Conservation (phyloP, 495 filamentous ascomycete species). For the Platismatia glauca region DNA sequence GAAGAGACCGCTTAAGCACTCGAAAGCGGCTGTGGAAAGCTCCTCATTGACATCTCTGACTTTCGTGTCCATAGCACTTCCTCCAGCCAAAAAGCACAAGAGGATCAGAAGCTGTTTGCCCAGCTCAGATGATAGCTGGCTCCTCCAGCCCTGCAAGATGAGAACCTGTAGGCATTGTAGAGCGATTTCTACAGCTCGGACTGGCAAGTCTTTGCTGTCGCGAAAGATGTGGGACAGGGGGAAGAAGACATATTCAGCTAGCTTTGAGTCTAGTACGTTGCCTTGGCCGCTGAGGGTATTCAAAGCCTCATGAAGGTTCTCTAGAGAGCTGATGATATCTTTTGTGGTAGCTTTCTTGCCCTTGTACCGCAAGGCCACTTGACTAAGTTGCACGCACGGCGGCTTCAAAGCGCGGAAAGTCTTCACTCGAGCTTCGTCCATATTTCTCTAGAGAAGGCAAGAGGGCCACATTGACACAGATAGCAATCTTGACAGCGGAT, state of each 20-base stretch:
- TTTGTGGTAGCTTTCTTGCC: constrained; percentile 43
- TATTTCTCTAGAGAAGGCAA: neutral
- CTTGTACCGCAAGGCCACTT: constrained; percentile 53
- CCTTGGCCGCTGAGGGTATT: constrained; percentile 41
- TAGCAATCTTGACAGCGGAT: no score
- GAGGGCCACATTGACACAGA: no score
- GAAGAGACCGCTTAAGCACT: constrained; percentile 48
- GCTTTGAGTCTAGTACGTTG: constrained; percentile 59
- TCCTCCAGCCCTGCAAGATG: constrained; percentile 68
- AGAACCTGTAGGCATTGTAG: constrained; percentile 65
- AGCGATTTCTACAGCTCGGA: constrained; percentile 62
- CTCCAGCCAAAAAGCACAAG: constrained; percentile 69
- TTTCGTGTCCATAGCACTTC: constrained; percentile 45
- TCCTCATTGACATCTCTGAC: constrained; percentile 55
- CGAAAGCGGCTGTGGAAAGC: constrained; percentile 51
- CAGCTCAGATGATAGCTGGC: constrained; percentile 54
- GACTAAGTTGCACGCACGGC: constrained; percentile 69
- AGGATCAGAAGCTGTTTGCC: constrained; percentile 79
- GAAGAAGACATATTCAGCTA: constrained; percentile 93
- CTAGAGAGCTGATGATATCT: constrained; percentile 47
- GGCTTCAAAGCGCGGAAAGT: constrained; percentile 46
- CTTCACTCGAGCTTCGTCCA: constrained; percentile 21
- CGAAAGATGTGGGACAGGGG: constrained; percentile 83
- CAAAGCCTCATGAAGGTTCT: constrained; percentile 46
- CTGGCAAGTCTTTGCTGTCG: constrained; percentile 59